phyloP scores from a whole-genome alignment of 139 green algal species.

The Picochlorum sp. region DNA sequence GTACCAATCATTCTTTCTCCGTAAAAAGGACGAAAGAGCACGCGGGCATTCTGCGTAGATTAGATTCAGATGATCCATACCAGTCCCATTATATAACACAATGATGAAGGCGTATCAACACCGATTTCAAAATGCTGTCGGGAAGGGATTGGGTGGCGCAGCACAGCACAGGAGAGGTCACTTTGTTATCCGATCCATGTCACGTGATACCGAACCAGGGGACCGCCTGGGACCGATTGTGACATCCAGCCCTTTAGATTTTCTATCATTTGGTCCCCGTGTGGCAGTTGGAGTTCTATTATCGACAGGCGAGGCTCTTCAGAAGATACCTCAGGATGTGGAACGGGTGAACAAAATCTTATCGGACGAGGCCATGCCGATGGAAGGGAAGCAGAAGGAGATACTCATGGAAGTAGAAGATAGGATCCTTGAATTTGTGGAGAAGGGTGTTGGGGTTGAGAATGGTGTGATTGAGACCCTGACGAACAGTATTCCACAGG shows the following conservation, averaged over 20 bases:
- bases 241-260: conserved; percentile 12
- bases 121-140: too few species aligned
- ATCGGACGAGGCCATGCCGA: conserved; percentile 45
- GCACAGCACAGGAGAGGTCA: too few species aligned
- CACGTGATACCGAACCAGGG: too few species aligned
- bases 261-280: conserved; percentile 17
- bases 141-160: too few species aligned
- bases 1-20: too few species aligned
- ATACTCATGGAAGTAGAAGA: conserved; percentile 51
- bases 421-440: conserved; percentile 40
- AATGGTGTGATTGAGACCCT: conserved; percentile 48
- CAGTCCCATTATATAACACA: too few species aligned
- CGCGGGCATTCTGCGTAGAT: too few species aligned
- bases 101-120: too few species aligned
- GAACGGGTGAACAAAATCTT: conserved; percentile 32
- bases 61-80: too few species aligned
- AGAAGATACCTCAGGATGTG: conserved; percentile 44
- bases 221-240: too few species aligned
- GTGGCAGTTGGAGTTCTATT: conserved; percentile 17
- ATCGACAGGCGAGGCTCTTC: background rate
- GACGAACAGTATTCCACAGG: conserved; percentile 41
- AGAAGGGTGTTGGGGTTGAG: conserved; percentile 48
- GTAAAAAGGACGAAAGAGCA: too few species aligned
- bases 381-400: conserved; percentile 55
- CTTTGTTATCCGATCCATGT: too few species aligned